Evolutionary conservation across 305 asterid species (phyloP).

Genomic region (Salvia sclarea): DNA sequence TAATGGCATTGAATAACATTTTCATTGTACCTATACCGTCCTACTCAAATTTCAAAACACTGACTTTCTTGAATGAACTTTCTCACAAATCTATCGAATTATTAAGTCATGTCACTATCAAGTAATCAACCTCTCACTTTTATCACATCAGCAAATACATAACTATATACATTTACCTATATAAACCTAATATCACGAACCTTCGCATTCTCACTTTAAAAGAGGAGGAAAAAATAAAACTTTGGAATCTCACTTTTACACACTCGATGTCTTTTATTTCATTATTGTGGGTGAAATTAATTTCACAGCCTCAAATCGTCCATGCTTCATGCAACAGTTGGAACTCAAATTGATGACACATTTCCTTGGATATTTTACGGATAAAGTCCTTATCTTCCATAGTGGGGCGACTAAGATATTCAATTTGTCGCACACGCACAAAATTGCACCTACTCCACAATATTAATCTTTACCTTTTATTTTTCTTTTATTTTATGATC

Average conservation of each 20-base stretch:
- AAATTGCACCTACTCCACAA: conserved; percentile 30
- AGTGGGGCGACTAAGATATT: neutral
- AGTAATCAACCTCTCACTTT: too few species aligned
- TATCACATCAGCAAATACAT: too few species aligned
- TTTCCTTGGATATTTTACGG: neutral
- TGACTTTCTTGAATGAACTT: too few species aligned
- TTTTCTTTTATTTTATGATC: neutral
- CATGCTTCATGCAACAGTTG: neutral
- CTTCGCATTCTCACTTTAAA: too few species aligned
- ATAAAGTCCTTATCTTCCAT: conserved; percentile 25
- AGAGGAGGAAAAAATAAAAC: too few species aligned
- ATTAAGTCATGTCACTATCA: too few species aligned
- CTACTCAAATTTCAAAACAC: too few species aligned
- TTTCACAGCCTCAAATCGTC: neutral
- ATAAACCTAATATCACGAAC: too few species aligned
- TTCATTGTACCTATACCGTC: too few species aligned
- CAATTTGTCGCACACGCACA: neutral
- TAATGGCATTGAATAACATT: too few species aligned
- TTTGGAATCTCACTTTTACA: neutral
- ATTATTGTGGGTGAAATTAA: neutral
- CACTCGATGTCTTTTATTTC: neutral
- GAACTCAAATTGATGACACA: neutral
- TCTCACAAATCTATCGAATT: too few species aligned
- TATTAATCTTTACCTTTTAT: neutral
- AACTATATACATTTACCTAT: too few species aligned